phyloP scores from a whole-genome alignment of 805 yeast species.

The Pichia rugopelliculosa region DNA sequence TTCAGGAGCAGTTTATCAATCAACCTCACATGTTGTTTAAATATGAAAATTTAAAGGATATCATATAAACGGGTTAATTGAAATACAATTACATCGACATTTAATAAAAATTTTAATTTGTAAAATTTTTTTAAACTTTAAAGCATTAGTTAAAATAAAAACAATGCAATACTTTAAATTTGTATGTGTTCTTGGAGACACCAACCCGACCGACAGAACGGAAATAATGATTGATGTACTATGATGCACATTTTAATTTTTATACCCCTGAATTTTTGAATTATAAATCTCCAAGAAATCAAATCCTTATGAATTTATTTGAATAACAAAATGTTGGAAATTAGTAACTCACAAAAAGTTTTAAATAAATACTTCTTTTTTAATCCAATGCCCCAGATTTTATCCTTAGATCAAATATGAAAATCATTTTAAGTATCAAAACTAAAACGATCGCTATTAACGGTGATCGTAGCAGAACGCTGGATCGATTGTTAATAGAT shows the following conservation, averaged over 20 bases:
- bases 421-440: not conserved
- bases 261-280: conserved; percentile 12
- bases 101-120: too few relatives aligned
- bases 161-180: not conserved
- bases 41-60: too few relatives aligned
- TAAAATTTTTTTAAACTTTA: too few relatives aligned
- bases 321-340: not conserved
- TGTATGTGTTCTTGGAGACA: conserved; percentile 32
- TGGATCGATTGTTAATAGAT: conserved; percentile 10
- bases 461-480: conserved; percentile 14
- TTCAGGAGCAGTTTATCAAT: too few relatives aligned
- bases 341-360: not conserved
- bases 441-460: conserved; percentile 11
- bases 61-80: too few relatives aligned
- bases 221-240: conserved; percentile 25
- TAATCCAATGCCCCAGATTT: too few relatives aligned
- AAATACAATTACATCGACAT: too few relatives aligned
- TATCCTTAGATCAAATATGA: not conserved
- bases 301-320: not conserved
- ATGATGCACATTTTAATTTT: conserved; percentile 24
- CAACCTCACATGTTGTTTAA: too few relatives aligned
- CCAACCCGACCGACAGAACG: conserved; percentile 21
- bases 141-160: too few relatives aligned
- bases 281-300: not conserved
- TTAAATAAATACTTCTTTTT: not conserved